Percentiles rank a stretch among this genome's conserved stretches.
These are phyloP conservation scores for Skeletonema costatum DNA, from an alignment of 108 stramenopile genomes.

Conservation along the genomic window DNA sequence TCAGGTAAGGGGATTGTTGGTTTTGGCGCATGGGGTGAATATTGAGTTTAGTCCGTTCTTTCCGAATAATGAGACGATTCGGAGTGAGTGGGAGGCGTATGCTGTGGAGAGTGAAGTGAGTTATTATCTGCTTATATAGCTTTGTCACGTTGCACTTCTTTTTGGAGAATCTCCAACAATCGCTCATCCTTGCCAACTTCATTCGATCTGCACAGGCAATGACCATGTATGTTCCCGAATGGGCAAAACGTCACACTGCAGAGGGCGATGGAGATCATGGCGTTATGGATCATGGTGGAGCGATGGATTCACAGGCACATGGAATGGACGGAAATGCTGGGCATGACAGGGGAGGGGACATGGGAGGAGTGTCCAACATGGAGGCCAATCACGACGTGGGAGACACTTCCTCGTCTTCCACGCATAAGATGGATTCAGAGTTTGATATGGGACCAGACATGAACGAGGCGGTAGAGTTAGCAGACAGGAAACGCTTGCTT, in stretches of 20 bases:
- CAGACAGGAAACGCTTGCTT: neutral
- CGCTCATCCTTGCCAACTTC: too few relatives aligned
- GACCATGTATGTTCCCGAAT: neutral
- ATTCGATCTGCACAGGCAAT: neutral
- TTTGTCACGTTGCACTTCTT: too few relatives aligned
- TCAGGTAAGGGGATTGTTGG: neutral
- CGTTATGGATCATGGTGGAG: neutral
- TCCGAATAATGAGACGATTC: neutral
- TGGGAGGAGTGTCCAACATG: neutral
- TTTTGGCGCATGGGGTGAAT: neutral
- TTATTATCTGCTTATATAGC: neutral
- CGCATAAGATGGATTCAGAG: neutral
- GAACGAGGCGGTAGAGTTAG: neutral
- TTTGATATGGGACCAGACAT: neutral
- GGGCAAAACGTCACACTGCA: neutral
- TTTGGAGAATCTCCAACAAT: too few relatives aligned
- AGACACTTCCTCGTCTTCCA: neutral
- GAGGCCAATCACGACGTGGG: neutral
- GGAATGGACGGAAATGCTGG: neutral
- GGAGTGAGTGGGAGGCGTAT: constrained; percentile 10
- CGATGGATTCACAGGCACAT: too few relatives aligned
- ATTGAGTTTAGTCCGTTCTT: constrained; percentile 12
- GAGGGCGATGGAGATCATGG: neutral
- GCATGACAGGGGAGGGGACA: neutral
- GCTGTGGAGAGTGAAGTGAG: constrained; percentile 11